Base-by-base conservation (phyloP, 192 early-diverging fungal genomes). In the Radiomyces spectabilis region DNA sequence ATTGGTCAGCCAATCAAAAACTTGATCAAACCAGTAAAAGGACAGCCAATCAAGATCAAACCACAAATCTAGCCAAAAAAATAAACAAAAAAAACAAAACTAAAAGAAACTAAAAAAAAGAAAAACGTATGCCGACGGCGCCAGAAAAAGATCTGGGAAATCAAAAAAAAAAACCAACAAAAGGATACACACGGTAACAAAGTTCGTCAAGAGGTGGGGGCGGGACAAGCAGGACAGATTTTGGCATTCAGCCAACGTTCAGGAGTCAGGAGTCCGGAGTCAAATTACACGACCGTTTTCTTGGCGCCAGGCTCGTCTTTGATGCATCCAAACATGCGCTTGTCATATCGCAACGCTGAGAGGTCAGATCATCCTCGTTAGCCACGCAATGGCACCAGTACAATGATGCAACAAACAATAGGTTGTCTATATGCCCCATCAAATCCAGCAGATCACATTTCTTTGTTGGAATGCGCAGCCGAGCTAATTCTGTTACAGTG, bases 361-460 rank as follows among this genome's bases (percentile, higher is more conserved):
- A 2, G 22, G 43, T 24, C 45, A 47, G 45, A 29, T 29, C 25
- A 47, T 47, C 31, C 31, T 47, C 45, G 27, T 30, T 47, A 47
- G 18, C 45, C 27, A 47, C 45, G 27, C 45, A 47, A 47, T 47
- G 45, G 45, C 31, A 25, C 18, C 27, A 30, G 45, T 47, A 47
- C 25, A 47, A 47, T 47, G 45, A 31, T 13, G 45, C 45, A 47
- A 47, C 45, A 47, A 47, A 29, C 27, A 47, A 30, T 10, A 47
- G 31, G 45, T 47, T 47, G 45, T 47, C 45, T 30, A 47, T 0
- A 27, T 29, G 4, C n/a, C 45, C 45, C 45, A 47, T 47, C 45
- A 47, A 47, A 47, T 47, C 27, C 27, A 47, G 26, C 13, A 29
- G 45, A 47, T 47, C 45, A 47, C 26, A 47, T 47, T 47, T 47